Conservation (phyloP, 495 filamentous ascomycete species). For the Ramalina peruviana region DNA sequence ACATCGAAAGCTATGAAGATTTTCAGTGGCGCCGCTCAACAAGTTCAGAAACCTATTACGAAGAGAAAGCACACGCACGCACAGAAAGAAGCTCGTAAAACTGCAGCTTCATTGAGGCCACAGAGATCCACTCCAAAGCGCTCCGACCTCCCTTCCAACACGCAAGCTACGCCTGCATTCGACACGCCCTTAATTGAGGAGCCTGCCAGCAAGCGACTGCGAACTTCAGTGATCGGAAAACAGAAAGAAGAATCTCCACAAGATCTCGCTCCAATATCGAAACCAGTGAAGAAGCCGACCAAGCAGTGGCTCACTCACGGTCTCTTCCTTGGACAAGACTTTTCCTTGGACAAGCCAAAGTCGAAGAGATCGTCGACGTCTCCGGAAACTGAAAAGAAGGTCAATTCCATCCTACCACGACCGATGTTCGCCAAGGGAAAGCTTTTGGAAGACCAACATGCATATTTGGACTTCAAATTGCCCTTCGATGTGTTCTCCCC, state of each 20-base stretch:
- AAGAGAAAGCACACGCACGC: too few relatives aligned
- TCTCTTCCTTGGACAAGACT: slow-evolving; percentile 76
- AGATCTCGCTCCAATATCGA: slow-evolving; percentile 17
- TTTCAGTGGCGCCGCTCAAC: too few relatives aligned
- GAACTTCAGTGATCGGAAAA: slow-evolving; percentile 35
- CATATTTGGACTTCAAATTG: slow-evolving; percentile 65
- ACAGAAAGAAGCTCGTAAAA: too few relatives aligned
- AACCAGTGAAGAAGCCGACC: slow-evolving; percentile 27
- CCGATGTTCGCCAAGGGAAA: slow-evolving; percentile 50
- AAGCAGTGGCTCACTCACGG: slow-evolving; percentile 73
- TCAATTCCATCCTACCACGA: slow-evolving; percentile 37
- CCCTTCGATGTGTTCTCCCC: slow-evolving; percentile 85
- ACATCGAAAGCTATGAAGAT: too few relatives aligned
- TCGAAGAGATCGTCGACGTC: slow-evolving; percentile 10
- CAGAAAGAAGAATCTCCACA: slow-evolving; percentile 7
- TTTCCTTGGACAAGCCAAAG: slow-evolving; percentile 41
- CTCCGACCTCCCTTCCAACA: too few relatives aligned
- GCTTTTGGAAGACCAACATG: slow-evolving; percentile 35
- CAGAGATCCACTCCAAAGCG: too few relatives aligned
- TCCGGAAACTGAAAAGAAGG: slow-evolving; percentile 29
- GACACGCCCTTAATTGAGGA: slow-evolving; percentile 17
- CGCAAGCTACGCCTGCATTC: slow-evolving; percentile 20
- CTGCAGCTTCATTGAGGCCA: too few relatives aligned
- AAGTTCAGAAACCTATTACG: too few relatives aligned
- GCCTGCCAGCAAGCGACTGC: slow-evolving; percentile 32